Conservation (phyloP, 2,329 filamentous ascomycete species). For the Penicillium sp. region DNA sequence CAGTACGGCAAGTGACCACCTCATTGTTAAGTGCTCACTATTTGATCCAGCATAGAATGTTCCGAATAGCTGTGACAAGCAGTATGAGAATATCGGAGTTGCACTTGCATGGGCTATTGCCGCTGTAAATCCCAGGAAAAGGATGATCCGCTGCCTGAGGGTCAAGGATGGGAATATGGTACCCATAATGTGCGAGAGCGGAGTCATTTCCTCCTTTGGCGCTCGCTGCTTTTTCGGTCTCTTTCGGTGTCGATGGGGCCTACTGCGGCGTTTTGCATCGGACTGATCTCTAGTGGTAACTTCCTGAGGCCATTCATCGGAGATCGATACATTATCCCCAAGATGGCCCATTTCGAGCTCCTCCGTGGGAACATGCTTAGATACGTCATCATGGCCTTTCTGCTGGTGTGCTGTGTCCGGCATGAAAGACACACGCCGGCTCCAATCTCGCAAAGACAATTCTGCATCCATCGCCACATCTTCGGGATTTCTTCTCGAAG, state of each 20-base stretch:
- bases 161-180: conserved; percentile 68
- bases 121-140: conserved; percentile 59
- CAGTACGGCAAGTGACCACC: conserved; percentile 68
- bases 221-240: background rate
- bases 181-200: conserved; percentile 55
- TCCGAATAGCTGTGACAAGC: conserved; percentile 67
- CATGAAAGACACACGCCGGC: conserved; percentile 4
- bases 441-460: background rate
- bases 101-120: conserved; percentile 62
- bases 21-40: conserved; percentile 51
- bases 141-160: conserved; percentile 48
- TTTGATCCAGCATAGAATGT: conserved; percentile 60
- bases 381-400: background rate
- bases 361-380: background rate
- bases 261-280: background rate
- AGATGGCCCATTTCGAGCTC: conserved; percentile 17
- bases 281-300: background rate
- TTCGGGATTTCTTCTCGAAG: background rate
- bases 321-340: background rate
- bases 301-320: background rate
- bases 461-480: background rate
- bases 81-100: conserved; percentile 71
- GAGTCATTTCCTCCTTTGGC: conserved; percentile 11
- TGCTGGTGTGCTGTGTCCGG: background rate
- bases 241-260: background rate